phyloP scores from a whole-genome alignment of 1,139 yeast species.

The Suhomyces ambrosiae region DNA sequence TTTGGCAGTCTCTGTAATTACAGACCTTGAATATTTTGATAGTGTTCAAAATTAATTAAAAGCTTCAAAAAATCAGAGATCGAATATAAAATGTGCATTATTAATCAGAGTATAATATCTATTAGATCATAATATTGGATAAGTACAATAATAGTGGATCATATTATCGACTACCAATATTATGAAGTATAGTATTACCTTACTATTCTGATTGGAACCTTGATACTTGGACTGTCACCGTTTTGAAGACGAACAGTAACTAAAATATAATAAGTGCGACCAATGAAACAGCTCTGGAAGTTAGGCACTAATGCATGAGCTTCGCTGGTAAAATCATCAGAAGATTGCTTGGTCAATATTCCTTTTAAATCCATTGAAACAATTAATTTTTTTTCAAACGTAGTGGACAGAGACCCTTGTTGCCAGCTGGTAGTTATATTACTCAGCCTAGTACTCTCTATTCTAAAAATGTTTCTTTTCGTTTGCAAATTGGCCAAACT shows the following conservation, averaged over 20 bases:
- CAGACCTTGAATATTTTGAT: no score
- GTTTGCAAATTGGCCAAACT: conserved; percentile 22
- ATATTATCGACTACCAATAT: no score
- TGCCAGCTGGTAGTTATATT: conserved; percentile 8
- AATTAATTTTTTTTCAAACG: conserved; percentile 8
- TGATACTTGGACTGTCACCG: conserved; percentile 21
- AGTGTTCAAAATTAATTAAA: no score
- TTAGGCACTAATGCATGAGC: conserved; percentile 26
- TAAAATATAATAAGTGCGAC: conserved; percentile 27
- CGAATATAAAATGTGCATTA: no score
- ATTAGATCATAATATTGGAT: no score
- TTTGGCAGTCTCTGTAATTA: no score
- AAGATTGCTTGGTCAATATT: conserved; percentile 12
- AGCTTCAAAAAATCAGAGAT: no score
- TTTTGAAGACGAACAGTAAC: conserved; percentile 21
- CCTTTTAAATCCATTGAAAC: conserved; percentile 15
- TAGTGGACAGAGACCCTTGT: background rate
- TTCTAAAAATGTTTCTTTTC: conserved; percentile 20
- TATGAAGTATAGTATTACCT: no score
- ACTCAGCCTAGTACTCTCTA: conserved; percentile 16
- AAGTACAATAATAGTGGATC: no score
- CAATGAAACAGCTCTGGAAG: conserved; percentile 31
- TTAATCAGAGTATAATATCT: no score
- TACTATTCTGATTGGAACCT: conserved; percentile 22
- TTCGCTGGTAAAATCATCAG: conserved; percentile 17